These are phyloP conservation scores for Nakazawaea ishiwadae DNA, from an alignment of 805 yeast genomes.

Conservation along the genomic window DNA sequence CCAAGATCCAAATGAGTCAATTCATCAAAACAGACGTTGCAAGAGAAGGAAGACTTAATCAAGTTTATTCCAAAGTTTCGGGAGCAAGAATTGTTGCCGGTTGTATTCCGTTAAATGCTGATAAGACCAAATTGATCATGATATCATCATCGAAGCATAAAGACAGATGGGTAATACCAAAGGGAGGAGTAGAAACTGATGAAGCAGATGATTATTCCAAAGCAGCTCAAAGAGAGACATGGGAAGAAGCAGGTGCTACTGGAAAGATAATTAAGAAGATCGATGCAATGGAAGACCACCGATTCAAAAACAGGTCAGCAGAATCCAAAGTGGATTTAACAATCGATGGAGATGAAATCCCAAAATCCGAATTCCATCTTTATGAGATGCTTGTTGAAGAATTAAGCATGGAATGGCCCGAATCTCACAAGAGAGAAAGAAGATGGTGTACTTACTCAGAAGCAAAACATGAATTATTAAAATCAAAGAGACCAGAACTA, in stretches of 20 bases:
- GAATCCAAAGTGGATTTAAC: conserved; percentile 15
- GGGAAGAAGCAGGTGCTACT: conserved; percentile 96
- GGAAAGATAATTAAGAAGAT: conserved; percentile 55
- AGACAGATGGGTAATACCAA: conserved; percentile 84
- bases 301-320: conserved; percentile 21
- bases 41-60: conserved; percentile 55
- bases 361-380: conserved; percentile 84
- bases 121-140: conserved; percentile 64
- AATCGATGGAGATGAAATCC: conserved; percentile 31
- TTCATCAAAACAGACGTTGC: conserved; percentile 30
- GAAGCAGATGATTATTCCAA: conserved; percentile 44
- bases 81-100: conserved; percentile 95
- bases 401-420: conserved; percentile 73
- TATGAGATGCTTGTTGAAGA: conserved; percentile 66
- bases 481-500: conserved; percentile 63
- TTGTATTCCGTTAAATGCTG: conserved; percentile 64
- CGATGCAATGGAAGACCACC: conserved; percentile 61
- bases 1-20: conserved; percentile 15
- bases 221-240: conserved; percentile 82
- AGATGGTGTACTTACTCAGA: conserved; percentile 72
- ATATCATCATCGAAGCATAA: conserved; percentile 68
- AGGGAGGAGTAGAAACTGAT: conserved; percentile 91
- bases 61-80: conserved; percentile 49
- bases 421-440: conserved; percentile 53
- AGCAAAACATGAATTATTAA: conserved; percentile 55